A percentile compares a stretch with the other conserved stretches of the same genome.
phyloP scores from a whole-genome alignment of 2,329 filamentous ascomycete genomes.

The Thielaviopsis populi region DNA sequence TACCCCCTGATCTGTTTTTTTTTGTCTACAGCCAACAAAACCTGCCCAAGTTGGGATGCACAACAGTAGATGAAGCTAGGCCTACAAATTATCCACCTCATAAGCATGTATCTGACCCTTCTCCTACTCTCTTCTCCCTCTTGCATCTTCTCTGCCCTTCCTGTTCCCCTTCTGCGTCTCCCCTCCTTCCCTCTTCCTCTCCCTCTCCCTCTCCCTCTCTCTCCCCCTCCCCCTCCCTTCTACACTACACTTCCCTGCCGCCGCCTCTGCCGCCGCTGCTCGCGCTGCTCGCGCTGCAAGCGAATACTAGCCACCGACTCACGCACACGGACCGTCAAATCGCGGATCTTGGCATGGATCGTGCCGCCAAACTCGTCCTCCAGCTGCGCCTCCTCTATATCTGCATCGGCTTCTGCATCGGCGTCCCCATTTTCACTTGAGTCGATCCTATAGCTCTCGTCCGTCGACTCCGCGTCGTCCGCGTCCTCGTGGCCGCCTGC shows the following conservation, averaged over 20 bases:
- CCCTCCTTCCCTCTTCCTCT: not conserved
- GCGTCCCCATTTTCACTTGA: not conserved
- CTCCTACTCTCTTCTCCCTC: not conserved
- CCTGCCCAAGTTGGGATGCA: no score
- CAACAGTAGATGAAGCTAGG: no score
- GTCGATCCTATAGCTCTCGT: slow-evolving; percentile 1
- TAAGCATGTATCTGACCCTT: no score
- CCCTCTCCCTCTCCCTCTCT: not conserved
- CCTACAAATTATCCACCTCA: no score
- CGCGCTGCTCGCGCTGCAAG: not conserved
- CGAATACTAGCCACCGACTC: not conserved
- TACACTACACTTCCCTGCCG: not conserved
- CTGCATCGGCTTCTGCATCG: not conserved
- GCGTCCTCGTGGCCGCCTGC: slow-evolving; percentile 1
- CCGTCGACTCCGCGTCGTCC: slow-evolving; percentile 6
- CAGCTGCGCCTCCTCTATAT: slow-evolving; percentile 20
- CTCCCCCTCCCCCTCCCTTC: not conserved
- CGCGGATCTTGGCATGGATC: slow-evolving; percentile 10
- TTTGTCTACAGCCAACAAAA: no score
- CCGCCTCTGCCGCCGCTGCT: not conserved
- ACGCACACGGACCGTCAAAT: slow-evolving; percentile 7
- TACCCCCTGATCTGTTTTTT: no score
- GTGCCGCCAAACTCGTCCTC: slow-evolving; percentile 9
- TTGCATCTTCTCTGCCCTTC: not conserved
- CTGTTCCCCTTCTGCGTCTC: not conserved